Evolutionary conservation across 495 filamentous ascomycete genomes (phyloP).

Genomic region (Penicillium bovifimosum): DNA sequence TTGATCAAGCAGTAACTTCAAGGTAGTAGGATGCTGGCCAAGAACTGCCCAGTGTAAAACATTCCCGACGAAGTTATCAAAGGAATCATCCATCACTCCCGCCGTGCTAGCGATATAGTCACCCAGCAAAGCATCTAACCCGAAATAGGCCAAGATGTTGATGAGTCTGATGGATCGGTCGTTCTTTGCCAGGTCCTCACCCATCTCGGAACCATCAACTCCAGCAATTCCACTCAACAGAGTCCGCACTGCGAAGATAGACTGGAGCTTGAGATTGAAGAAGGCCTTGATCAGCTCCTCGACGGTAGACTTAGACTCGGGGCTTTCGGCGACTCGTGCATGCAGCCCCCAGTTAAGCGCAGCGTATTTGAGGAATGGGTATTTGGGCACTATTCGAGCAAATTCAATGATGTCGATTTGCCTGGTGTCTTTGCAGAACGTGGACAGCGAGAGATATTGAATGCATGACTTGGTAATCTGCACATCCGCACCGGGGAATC

Average conservation of each 20-base stretch:
- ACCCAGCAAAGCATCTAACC: neutral
- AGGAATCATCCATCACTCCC: neutral
- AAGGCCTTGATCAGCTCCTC: neutral
- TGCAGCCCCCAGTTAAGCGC: constrained; percentile 1
- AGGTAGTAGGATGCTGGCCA: neutral
- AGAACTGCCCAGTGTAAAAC: constrained; percentile 1
- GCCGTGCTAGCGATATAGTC: neutral
- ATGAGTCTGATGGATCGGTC: neutral
- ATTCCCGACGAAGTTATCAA: neutral
- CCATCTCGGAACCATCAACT: neutral
- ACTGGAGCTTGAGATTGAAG: constrained; percentile 2
- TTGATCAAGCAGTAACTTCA: neutral
- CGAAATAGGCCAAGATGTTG: neutral
- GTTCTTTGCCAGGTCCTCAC: neutral
- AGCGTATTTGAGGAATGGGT: constrained; percentile 1
- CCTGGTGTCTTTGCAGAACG: neutral
- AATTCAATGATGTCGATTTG: neutral
- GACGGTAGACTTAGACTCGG: neutral
- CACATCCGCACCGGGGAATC: neutral
- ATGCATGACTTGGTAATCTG: neutral
- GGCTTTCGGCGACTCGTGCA: neutral
- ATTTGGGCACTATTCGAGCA: neutral
- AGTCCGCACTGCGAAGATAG: neutral
- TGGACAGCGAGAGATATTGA: neutral
- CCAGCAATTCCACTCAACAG: neutral